Conservation (phyloP, 2,329 filamentous ascomycete species). For the Didymella lethalis region DNA sequence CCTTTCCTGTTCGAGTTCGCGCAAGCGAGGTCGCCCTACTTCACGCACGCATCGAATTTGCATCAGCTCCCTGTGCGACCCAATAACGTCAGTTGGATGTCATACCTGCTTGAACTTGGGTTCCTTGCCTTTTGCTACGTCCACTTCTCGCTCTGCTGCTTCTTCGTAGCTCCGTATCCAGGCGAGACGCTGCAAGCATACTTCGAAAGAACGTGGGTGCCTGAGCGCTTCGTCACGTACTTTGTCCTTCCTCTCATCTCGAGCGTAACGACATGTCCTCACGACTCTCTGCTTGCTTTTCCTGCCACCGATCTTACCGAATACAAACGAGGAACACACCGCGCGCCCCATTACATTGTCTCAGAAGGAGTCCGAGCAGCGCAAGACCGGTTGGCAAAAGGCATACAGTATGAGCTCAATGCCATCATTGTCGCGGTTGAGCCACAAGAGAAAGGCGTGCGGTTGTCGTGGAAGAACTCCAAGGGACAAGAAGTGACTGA, state of each 20-base stretch:
- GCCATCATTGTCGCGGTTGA: constrained; percentile 51
- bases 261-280: constrained; percentile 64
- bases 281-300: constrained; percentile 59
- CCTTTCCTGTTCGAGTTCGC: constrained; percentile 64
- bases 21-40: constrained; percentile 51
- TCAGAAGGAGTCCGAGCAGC: constrained; percentile 60
- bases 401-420: constrained; percentile 54
- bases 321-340: constrained; percentile 59
- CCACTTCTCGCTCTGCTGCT: constrained; percentile 64
- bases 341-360: constrained; percentile 62
- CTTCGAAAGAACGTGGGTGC: constrained; percentile 59
- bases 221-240: constrained; percentile 56
- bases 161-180: constrained; percentile 54
- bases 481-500: constrained; percentile 36
- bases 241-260: constrained; percentile 65
- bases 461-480: constrained; percentile 47
- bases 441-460: constrained; percentile 36
- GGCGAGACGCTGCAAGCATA: constrained; percentile 61
- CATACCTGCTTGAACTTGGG: constrained; percentile 55
- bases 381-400: constrained; percentile 56
- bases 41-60: constrained; percentile 63
- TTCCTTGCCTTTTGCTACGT: constrained; percentile 60
- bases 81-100: constrained; percentile 44
- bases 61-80: constrained; percentile 59
- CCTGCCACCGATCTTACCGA: constrained; percentile 62